Base-by-base conservation (phyloP, 2,329 filamentous ascomycete species). In the Xylaria sp. region DNA sequence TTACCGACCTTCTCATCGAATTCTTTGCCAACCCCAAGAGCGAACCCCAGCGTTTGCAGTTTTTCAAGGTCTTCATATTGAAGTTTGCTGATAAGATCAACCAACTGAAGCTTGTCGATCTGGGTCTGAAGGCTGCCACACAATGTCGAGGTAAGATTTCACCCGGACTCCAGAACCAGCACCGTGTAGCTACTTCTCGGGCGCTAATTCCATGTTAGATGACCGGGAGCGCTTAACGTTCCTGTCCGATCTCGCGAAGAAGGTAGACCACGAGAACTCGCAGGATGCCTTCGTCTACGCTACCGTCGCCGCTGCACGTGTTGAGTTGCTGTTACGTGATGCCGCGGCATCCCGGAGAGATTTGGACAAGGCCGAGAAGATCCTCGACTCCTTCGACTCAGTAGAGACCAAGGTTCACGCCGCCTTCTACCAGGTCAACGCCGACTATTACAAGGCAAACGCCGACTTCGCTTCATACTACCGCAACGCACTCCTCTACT, bases 11-110 rank as follows among this genome's bases (percentile, higher is more conserved):
- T 61, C 88, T 99, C 65, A 85, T 97, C 75, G 87, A 92, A 73
- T 97, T 95, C 87, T 99, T 97, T 84, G 90, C 90, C 77, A 84
- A 93, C 75, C 87, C 92, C 52, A 89, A 90, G 78, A 98, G 94
- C 81, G 91, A 90, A 65, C 86, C 89, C 66, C 93, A 97, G 83
- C 91, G 95, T 78, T 88, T 99, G 83, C 85, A 90, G 68, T 91
- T 99, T 81, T 99, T 96, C 86, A 93, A 96, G 83, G 90, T 90
- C 76, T 99, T 99, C 84, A 92, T 99, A 81, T 89, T 95, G 80
- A 96, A 92, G 81, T 99, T 99, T 79, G 93, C 94, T 73, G 94
- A 97, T 80, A 97, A 97, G 87, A 97, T 99, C 86, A 99, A 98
- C 83, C 95, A 98, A 84, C 86, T 99, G 71, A 97, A 97, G 87